Conservation (phyloP, 2,329 filamentous ascomycete species). For the Fusarium pseudograminearum region DNA sequence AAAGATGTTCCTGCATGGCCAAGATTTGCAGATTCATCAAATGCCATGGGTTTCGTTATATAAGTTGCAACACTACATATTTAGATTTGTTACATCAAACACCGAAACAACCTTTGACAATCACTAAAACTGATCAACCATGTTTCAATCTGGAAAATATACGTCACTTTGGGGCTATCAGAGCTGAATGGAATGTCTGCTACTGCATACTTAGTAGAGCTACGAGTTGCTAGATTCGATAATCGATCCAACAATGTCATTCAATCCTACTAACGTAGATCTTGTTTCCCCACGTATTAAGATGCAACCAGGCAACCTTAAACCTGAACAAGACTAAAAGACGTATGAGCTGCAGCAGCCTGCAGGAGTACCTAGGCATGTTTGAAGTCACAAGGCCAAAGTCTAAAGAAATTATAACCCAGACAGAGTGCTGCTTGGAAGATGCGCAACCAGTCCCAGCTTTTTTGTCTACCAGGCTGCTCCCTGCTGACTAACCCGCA, state of each 20-base stretch:
- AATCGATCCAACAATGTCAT: constrained; percentile 20
- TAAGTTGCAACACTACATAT: background rate
- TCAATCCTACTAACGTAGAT: constrained; percentile 28
- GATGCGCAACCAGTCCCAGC: background rate
- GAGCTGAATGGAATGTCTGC: background rate
- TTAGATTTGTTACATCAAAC: background rate
- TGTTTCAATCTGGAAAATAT: background rate
- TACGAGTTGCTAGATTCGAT: constrained; percentile 26
- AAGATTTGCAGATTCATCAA: background rate
- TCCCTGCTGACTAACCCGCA: constrained; percentile 14
- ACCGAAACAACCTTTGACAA: background rate
- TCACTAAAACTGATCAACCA: background rate
- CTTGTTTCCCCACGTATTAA: constrained; percentile 30
- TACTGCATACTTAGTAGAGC: background rate
- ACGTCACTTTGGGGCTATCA: constrained; percentile 1
- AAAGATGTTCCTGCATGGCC: constrained; percentile 4
- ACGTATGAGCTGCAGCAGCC: constrained; percentile 19
- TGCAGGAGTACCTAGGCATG: constrained; percentile 5
- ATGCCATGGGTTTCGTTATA: background rate
- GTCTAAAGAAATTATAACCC: constrained; percentile 4
- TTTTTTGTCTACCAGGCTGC: background rate
- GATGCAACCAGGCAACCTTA: constrained; percentile 17
- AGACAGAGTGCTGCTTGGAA: background rate
- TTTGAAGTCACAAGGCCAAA: background rate
- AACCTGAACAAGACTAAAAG: constrained; percentile 23